Base-by-base conservation (phyloP, 345 rosid species). In the Brassica cretica region DNA sequence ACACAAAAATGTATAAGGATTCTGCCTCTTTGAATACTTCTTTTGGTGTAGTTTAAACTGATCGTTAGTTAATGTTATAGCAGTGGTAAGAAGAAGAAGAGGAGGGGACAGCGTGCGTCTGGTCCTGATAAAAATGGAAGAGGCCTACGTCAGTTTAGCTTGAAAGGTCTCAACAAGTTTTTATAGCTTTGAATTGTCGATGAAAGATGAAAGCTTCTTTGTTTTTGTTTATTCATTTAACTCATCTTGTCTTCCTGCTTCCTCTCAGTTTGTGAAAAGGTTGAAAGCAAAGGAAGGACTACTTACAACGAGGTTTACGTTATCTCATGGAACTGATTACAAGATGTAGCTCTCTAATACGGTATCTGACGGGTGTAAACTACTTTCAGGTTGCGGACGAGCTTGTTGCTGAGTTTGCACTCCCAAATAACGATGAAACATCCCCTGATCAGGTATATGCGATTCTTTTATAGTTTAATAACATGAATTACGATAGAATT, bases 111-210 rank as follows among this genome's bases (percentile, higher is more conserved):
- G 78, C 88, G 99, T 55, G 91, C 91, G 15, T 82, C 81, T 73
- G 97, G 93, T 59, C 90, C 93, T 55, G 99, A 96, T 85, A 96
- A 96, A 86, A 90, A 81, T 77, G 98, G 98, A 9, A 88, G 98
- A 89, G 99, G 99, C 55, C 93, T 96, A 39, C 99, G 99, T 30
- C 99, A 96, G 66, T 96, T 96, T 83, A 96, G 99, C 86, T 88
- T 96, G 97, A 93, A 93, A 93, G 99, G 99, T 96, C 55, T 79
- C 59, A 2, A 10, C 3, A 1, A 18, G 24, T 9, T 27, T 27
- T 75, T 44, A 2, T 37, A 64, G 70, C 79, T 58, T 11, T 25
- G 66, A 44, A 0, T 41, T 72, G 66, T 30, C 8, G 63, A n/a
- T 71, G 44, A 71, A 63, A 27, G 30, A 27, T 27, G 30, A 27